Base-by-base conservation (phyloP, 1,139 yeast genomes). In the Lodderomyces beijingensis region DNA sequence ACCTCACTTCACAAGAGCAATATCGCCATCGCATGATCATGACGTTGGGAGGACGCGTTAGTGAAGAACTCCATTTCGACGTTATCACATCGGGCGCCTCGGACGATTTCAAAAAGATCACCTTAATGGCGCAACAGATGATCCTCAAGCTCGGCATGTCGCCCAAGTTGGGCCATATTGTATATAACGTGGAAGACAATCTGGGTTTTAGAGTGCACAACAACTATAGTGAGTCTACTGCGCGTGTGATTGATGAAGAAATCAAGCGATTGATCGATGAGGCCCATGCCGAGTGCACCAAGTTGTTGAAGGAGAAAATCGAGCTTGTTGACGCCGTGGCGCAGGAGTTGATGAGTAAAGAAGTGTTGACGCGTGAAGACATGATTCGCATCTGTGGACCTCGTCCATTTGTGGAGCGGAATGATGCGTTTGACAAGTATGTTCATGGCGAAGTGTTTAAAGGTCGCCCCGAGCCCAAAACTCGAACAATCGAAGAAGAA, bases 31-130 rank as follows among this genome's bases (percentile, higher is more conserved):
- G 87, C 46, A 81, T 83, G 83, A 77, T 83, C 23, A 83, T 83
- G 91, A 73, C 89, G 1, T 57, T 83, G 20, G 93, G 88, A 39
- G 93, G 93, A 13, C 67, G 93, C 52, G 88, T 83, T 11, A 74
- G 83, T 32, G 93, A 83, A 55, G 91, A 82, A 49, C 53, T 83
- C 30, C 85, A 82, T 54, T 83, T 83, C 48, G 71, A 72, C 31
- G 76, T 85, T n/a, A 86, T 83, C 2, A 82, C 91, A 5, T 77
- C 85, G 46, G 93, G 91, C 35, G 93, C 88, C 0, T 76, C 82
- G 14, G 91, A 83, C 53, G 93, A 83, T 57, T 80, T 83, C 58
- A 82, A 81, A 53, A 82, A 83, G 50, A 81, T 82, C 24, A 83
- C 91, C 1, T 74, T 70, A 40, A 79, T 82, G 76, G 91, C 91